A percentile compares a stretch with the other conserved stretches of the same genome.
These are phyloP conservation scores for Parachaetomium inaequale DNA, from an alignment of 495 filamentous ascomycete genomes.

Conservation along the genomic window DNA sequence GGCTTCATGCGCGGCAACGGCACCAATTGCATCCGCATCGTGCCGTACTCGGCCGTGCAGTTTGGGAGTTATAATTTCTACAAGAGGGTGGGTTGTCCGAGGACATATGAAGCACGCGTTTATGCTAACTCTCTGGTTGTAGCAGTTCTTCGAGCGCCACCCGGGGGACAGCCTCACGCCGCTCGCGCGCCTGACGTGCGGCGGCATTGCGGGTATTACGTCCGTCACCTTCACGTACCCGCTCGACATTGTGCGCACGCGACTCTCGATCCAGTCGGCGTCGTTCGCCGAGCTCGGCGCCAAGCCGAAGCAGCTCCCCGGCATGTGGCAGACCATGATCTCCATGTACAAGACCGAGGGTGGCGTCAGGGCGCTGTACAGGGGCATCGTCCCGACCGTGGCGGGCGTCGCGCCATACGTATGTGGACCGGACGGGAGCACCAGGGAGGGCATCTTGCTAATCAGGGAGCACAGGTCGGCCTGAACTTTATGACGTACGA, in stretches of 20 bases:
- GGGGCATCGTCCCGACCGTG: slow-evolving; percentile 89
- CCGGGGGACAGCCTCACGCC: slow-evolving; percentile 66
- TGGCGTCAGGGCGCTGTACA: slow-evolving; percentile 76
- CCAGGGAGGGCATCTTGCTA: slow-evolving; percentile 15
- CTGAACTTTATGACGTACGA: slow-evolving; percentile 99
- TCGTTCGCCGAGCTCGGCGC: slow-evolving; percentile 75
- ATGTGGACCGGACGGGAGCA: slow-evolving; percentile 32
- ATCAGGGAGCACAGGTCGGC: slow-evolving; percentile 61
- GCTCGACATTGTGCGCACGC: slow-evolving; percentile 92
- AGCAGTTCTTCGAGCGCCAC: slow-evolving; percentile 70
- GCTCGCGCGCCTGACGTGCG: slow-evolving; percentile 70
- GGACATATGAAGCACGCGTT: not conserved
- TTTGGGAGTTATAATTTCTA: slow-evolving; percentile 98
- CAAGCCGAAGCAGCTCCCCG: slow-evolving; percentile 65
- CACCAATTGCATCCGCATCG: slow-evolving; percentile 96
- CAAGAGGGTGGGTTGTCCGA: slow-evolving; percentile 66
- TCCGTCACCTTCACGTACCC: slow-evolving; percentile 78
- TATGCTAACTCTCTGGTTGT: not conserved
- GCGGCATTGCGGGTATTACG: slow-evolving; percentile 87
- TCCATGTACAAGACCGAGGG: slow-evolving; percentile 89
- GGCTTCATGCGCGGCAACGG: slow-evolving; percentile 97
- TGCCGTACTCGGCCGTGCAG: slow-evolving; percentile 96
- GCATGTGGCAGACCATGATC: slow-evolving; percentile 84
- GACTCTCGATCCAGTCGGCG: slow-evolving; percentile 92
- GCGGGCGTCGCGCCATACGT: slow-evolving; percentile 95